phyloP scores from a whole-genome alignment of 495 filamentous ascomycete genomes.

The Lindgomyces ingoldianus region DNA sequence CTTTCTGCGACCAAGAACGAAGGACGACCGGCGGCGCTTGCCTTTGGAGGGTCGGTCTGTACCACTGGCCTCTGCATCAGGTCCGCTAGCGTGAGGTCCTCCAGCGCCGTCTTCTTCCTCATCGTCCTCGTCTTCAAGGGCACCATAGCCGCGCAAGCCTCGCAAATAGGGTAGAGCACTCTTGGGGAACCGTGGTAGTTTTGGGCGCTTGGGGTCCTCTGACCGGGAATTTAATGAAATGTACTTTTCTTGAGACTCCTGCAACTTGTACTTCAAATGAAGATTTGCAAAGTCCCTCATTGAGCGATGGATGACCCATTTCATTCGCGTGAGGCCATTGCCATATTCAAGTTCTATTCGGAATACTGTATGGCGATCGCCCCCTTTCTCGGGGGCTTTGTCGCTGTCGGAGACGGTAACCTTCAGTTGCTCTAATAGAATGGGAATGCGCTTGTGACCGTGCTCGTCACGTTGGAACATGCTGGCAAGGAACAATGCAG shows the following conservation, averaged over 20 bases:
- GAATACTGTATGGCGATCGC: constrained; percentile 83
- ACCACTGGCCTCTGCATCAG: constrained; percentile 61
- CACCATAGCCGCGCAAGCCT: constrained; percentile 63
- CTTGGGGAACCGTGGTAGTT: constrained; percentile 84
- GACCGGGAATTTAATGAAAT: constrained; percentile 51
- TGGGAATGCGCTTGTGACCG: constrained; percentile 89
- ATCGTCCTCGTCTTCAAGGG: constrained; percentile 76
- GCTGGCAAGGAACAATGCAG: constrained; percentile 87
- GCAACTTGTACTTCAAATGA: constrained; percentile 87
- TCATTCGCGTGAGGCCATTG: constrained; percentile 92
- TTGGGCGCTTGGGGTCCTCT: constrained; percentile 57
- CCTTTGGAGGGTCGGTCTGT: constrained; percentile 56
- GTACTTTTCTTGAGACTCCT: constrained; percentile 76
- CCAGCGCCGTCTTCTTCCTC: constrained; percentile 54
- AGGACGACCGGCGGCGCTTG: constrained; percentile 68
- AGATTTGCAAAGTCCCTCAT: constrained; percentile 89
- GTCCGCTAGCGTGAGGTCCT: constrained; percentile 54
- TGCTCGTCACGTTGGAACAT: constrained; percentile 98
- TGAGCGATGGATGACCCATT: constrained; percentile 88
- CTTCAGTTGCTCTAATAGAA: constrained; percentile 93
- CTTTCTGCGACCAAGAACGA: constrained; percentile 55
- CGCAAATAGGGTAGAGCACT: constrained; percentile 91
- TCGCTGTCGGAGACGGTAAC: constrained; percentile 76
- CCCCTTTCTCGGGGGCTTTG: constrained; percentile 48
- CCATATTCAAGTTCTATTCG: constrained; percentile 95